A percentile compares a stretch with the other conserved stretches of the same genome.
Conservation (phyloP, 768 basidiomycete species). For the Psilocybe sp. region DNA sequence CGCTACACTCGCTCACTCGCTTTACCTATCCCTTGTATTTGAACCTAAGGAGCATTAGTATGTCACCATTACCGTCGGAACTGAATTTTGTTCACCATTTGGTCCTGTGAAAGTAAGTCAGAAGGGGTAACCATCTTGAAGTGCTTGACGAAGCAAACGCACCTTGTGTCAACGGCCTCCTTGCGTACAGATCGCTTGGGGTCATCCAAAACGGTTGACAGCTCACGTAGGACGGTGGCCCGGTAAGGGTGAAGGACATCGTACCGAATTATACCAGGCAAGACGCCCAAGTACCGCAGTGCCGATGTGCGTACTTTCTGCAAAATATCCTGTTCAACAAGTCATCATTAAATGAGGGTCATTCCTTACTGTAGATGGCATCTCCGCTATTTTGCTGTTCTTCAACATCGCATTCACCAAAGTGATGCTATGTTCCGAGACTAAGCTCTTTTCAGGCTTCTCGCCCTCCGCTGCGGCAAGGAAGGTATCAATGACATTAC, state of each 20-base stretch:
- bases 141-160: slow-evolving; percentile 21
- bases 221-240: slow-evolving; percentile 63
- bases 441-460: slow-evolving; percentile 39
- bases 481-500: slow-evolving; percentile 79
- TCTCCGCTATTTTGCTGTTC: slow-evolving; percentile 49
- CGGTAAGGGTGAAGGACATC: slow-evolving; percentile 83
- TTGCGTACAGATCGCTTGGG: slow-evolving; percentile 81
- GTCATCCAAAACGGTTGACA: slow-evolving; percentile 82
- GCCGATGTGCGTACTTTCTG: slow-evolving; percentile 79
- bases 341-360: background rate
- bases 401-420: slow-evolving; percentile 72
- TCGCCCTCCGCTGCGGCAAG: slow-evolving; percentile 64
- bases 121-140: background rate
- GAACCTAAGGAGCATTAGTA: slow-evolving; percentile 42
- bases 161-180: slow-evolving; percentile 84
- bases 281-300: slow-evolving; percentile 64
- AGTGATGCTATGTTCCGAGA: slow-evolving; percentile 70
- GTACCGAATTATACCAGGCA: slow-evolving; percentile 80
- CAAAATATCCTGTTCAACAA: background rate
- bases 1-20: slow-evolving; percentile 12
- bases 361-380: slow-evolving; percentile 52
- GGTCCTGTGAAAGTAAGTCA: slow-evolving; percentile 29
- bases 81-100: slow-evolving; percentile 36
- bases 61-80: slow-evolving; percentile 10
- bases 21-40: slow-evolving; percentile 50